Conservation (phyloP, 2,329 filamentous ascomycete genomes). For the Beauveria pseudobassiana region DNA sequence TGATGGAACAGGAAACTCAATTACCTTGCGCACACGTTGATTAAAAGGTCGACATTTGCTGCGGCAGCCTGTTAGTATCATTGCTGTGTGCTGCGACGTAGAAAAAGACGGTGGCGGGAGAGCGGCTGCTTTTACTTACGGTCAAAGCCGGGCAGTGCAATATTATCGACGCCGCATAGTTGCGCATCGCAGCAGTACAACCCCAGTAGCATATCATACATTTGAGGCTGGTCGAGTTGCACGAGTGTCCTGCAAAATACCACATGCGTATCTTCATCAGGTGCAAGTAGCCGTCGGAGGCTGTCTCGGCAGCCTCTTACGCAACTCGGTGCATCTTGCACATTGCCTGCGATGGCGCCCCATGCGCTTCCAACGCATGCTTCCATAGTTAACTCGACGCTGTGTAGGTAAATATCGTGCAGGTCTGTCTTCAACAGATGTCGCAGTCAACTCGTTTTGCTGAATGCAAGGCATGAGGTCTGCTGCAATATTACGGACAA, state of each 20-base stretch:
- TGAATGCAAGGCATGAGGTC: conserved; percentile 5
- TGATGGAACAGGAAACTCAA: conserved; percentile 13
- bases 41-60: conserved; percentile 46
- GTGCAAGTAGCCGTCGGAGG: conserved; percentile 6
- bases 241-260: conserved; percentile 26
- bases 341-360: conserved; percentile 8
- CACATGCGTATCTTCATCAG: conserved; percentile 21
- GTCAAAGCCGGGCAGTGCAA: conserved; percentile 30
- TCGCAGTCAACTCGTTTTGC: conserved; percentile 1
- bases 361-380: conserved; percentile 8
- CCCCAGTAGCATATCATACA: conserved; percentile 29
- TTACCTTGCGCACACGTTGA: conserved; percentile 45
- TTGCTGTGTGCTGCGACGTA: not conserved
- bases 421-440: conserved; percentile 2
- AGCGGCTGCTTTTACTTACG: conserved; percentile 25
- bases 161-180: conserved; percentile 39
- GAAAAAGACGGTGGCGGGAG: not conserved
- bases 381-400: conserved; percentile 4
- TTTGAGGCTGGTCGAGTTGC: conserved; percentile 18
- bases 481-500: not conserved
- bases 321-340: conserved; percentile 7
- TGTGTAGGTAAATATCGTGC: not conserved
- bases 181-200: conserved; percentile 47
- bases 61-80: not conserved
- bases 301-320: conserved; percentile 11